Conservation (phyloP, 73 alveolate species). For the Tetrahymena elliotti region DNA sequence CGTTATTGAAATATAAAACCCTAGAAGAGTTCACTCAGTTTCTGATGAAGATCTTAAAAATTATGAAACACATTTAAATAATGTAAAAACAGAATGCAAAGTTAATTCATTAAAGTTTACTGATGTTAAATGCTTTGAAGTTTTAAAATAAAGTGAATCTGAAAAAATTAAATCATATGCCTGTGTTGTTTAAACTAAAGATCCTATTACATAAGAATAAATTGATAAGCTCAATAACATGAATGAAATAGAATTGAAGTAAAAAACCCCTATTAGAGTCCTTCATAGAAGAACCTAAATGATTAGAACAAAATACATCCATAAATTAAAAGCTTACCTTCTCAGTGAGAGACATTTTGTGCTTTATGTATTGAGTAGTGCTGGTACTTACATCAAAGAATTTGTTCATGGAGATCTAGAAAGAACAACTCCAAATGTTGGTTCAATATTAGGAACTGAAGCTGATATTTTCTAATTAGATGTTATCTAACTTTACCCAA, state of each 20-base stretch:
- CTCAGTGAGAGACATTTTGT: conserved; percentile 1
- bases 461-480: conserved; percentile 93
- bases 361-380: conserved; percentile 47
- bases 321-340: neutral
- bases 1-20: conserved; percentile 76
- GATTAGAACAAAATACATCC: conserved; percentile 75
- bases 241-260: conserved; percentile 52
- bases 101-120: conserved; percentile 58
- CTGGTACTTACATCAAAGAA: conserved; percentile 97
- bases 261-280: conserved; percentile 94
- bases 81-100: conserved; percentile 32
- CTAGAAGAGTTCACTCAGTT: conserved; percentile 48
- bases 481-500: conserved; percentile 75
- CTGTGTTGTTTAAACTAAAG: conserved; percentile 78
- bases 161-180: conserved; percentile 82
- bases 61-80: neutral
- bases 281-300: conserved; percentile 85
- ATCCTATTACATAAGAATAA: conserved; percentile 52
- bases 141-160: conserved; percentile 81
- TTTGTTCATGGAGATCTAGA: conserved; percentile 96
- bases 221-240: conserved; percentile 50
- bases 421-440: conserved; percentile 88
- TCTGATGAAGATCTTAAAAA: neutral
- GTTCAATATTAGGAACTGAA: conserved; percentile 69
- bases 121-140: conserved; percentile 69